Base-by-base conservation (phyloP, 78 protist genomes). In the Polysphondylium violaceum region DNA sequence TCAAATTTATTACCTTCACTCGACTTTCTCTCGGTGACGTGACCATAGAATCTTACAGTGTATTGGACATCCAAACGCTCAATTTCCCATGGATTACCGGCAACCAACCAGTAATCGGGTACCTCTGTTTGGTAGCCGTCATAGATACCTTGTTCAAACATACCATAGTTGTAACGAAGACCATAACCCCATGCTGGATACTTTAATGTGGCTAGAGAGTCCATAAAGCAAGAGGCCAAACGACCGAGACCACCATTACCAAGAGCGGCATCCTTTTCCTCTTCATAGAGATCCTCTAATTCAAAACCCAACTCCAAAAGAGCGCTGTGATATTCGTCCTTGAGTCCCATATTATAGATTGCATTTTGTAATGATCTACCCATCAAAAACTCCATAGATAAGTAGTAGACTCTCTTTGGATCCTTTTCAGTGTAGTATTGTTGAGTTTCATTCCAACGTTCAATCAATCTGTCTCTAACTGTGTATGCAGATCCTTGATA, bases 231-330 rank as follows among this genome's bases (percentile, higher is more conserved):
- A 17, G 98, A 97, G 1, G 98, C 98, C 8, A 96, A 88, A 3
- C 99, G 92, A 40, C 99, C 99, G 16, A 97, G 94, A 47, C 99
- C 99, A 19, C 99, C 99, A 76, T 98, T 98, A 61, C 99, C 99
- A 12, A 98, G 97, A 17, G 97, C 99, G 0, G 99, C 98, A 55
- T 98, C 99, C 27, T 74, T 78, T 88, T 98, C 99, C 81, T 95
- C 87, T 78, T 86, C 96, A 12, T 92, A 86, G 58, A 97, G 78
- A 9, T 89, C 93, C 53, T 95, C 98, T 36, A 94, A 58, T 36
- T 64, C 61, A 51, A 60, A 74, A 5, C 96, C 97, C 35, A 95
- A 79, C 50, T 90, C 93, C 27, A 33, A 33, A 3, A 95, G 74
- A 5, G 97, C 96, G 44, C 40, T 75, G 63, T 81, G 93, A 86